Conservation (phyloP, 805 yeast species). For the Lachancea mirantina region DNA sequence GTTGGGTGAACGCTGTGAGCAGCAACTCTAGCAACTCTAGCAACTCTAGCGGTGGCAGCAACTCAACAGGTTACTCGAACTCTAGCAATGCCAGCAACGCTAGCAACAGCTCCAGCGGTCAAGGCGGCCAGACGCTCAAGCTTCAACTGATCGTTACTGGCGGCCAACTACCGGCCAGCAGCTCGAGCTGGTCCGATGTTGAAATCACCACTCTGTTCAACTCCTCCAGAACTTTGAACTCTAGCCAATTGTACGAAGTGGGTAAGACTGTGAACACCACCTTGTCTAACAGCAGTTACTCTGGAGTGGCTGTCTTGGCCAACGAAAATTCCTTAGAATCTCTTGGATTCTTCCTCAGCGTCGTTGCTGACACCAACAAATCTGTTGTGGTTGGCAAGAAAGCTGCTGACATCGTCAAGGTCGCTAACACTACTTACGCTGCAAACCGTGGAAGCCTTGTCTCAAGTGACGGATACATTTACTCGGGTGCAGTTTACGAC, state of each 20-base stretch:
- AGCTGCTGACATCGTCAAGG: slow-evolving; percentile 15
- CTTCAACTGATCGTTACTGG: slow-evolving; percentile 20
- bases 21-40: slow-evolving; percentile 9
- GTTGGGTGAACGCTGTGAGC: too few species aligned
- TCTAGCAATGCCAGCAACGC: slow-evolving; percentile 6
- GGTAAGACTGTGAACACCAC: slow-evolving; percentile 14
- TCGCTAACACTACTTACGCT: slow-evolving; percentile 17
- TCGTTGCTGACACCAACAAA: slow-evolving; percentile 16
- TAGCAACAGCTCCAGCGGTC: slow-evolving; percentile 8
- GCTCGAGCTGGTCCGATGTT: slow-evolving; percentile 10
- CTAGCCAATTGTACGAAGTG: slow-evolving; percentile 19
- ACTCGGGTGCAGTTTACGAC: slow-evolving; percentile 21
- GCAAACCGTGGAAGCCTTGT: slow-evolving; percentile 21
- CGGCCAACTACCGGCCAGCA: slow-evolving; percentile 17
- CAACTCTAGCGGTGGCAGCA: slow-evolving; percentile 7
- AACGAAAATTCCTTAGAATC: slow-evolving; percentile 19
- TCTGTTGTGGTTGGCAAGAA: slow-evolving; percentile 23
- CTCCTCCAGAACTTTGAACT: slow-evolving; percentile 17
- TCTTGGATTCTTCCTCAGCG: slow-evolving; percentile 24
- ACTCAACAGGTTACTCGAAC: background rate
- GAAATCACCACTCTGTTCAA: slow-evolving; percentile 16
- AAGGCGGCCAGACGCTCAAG: slow-evolving; percentile 5
- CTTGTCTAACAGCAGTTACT: slow-evolving; percentile 8
- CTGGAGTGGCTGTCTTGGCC: slow-evolving; percentile 20
- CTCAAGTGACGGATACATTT: slow-evolving; percentile 20